Evolutionary conservation across 2,329 filamentous ascomycete species (phyloP).

Genomic region (Trichoderma gracile): DNA sequence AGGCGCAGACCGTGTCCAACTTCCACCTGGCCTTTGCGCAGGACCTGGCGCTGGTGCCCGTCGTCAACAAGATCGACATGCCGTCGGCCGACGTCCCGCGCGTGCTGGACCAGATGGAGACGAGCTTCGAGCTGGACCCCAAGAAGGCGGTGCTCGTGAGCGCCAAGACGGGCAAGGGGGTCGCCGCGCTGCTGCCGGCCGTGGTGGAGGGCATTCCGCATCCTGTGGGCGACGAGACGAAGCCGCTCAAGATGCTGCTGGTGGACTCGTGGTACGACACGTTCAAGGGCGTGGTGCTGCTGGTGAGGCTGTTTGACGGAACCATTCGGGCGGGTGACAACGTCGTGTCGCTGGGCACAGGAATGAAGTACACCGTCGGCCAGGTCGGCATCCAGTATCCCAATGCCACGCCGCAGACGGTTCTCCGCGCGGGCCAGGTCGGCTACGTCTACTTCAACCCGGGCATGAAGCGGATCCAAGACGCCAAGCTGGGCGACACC

Average conservation of each 20-base stretch:
- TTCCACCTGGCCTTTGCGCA: conserved; percentile 97
- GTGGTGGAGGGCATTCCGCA: conserved; percentile 84
- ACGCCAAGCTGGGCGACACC: conserved; percentile 94
- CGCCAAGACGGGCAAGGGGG: conserved; percentile 90
- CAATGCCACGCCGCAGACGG: conserved; percentile 75
- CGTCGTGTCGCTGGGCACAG: conserved; percentile 84
- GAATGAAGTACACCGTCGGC: conserved; percentile 86
- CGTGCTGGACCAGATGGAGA: conserved; percentile 81
- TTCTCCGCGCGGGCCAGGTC: conserved; percentile 86
- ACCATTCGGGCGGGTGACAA: conserved; percentile 79
- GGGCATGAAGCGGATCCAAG: conserved; percentile 94
- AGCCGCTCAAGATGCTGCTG: conserved; percentile 78
- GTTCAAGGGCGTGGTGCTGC: conserved; percentile 87
- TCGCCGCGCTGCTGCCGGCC: conserved; percentile 76
- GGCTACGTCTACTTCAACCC: conserved; percentile 98
- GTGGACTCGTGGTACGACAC: conserved; percentile 99
- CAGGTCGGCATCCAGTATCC: conserved; percentile 98
- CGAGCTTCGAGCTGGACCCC: conserved; percentile 83
- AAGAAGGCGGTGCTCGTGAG: conserved; percentile 72
- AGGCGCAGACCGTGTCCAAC: conserved; percentile 97
- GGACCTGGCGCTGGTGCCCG: conserved; percentile 80
- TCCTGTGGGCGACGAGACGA: conserved; percentile 70
- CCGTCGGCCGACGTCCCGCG: conserved; percentile 83
- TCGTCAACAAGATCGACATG: conserved; percentile 96
- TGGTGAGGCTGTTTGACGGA: conserved; percentile 91